phyloP scores from a whole-genome alignment of 176 grass and related monocot genomes.

The Olyra latifolia region DNA sequence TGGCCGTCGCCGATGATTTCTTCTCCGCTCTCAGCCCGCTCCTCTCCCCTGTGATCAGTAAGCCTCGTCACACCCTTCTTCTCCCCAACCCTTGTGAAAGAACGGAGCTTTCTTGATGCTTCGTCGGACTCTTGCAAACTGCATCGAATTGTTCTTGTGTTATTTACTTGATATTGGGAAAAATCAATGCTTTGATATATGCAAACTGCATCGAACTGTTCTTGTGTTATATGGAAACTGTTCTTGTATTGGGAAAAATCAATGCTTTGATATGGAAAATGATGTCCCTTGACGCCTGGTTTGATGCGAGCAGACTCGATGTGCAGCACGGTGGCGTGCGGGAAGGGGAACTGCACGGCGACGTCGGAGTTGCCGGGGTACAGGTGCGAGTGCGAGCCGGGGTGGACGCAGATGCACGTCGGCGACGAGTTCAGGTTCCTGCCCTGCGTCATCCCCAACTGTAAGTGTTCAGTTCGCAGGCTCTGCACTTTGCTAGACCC shows the following conservation, averaged over 20 bases:
- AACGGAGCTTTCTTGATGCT: not conserved
- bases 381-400: conserved; percentile 65
- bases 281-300: not conserved
- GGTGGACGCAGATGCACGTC: conserved; percentile 78
- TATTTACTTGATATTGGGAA: not conserved
- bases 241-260: not conserved
- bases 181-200: not conserved
- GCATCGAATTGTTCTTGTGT: not conserved
- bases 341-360: conserved; percentile 73
- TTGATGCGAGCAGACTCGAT: conserved; percentile 43
- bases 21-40: conserved; percentile 65
- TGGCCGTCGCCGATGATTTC: conserved; percentile 49
- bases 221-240: not conserved
- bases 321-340: conserved; percentile 63
- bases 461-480: conserved; percentile 33
- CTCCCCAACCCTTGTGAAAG: not conserved
- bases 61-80: not conserved
- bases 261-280: not conserved
- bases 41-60: conserved; percentile 66
- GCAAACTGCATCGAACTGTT: not conserved
- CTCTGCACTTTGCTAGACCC: not conserved
- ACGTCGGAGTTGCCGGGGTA: conserved; percentile 49
- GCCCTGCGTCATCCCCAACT: conserved; percentile 92
- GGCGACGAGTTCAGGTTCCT: conserved; percentile 66
- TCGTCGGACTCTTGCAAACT: not conserved